Evolutionary conservation across 805 yeast genomes (phyloP).

Genomic region (Peterozyma toletana): DNA sequence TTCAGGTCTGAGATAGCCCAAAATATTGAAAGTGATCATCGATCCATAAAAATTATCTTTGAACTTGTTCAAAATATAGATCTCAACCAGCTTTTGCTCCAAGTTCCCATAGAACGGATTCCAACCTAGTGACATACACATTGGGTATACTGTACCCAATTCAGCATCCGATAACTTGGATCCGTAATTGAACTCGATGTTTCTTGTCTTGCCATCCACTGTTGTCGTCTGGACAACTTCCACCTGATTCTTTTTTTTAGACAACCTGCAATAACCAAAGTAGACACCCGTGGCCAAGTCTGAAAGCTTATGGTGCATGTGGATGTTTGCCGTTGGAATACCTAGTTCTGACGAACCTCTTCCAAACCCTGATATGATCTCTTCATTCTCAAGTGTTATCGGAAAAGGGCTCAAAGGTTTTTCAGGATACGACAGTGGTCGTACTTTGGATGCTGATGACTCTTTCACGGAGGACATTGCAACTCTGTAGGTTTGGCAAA

Average conservation of each 20-base stretch:
- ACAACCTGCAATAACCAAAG: conserved; percentile 54
- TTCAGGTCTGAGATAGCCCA: conserved; percentile 92
- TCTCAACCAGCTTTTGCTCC: conserved; percentile 68
- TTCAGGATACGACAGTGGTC: conserved; percentile 21
- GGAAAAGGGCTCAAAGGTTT: conserved; percentile 37
- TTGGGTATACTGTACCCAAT: conserved; percentile 54
- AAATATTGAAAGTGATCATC: conserved; percentile 51
- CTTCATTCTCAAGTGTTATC: conserved; percentile 32
- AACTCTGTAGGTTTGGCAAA: too few species aligned
- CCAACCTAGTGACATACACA: conserved; percentile 95
- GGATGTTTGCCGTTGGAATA: conserved; percentile 91
- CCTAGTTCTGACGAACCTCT: conserved; percentile 93
- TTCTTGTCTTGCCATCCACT: conserved; percentile 8
- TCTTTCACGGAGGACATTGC: background rate
- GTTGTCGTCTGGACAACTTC: conserved; percentile 14
- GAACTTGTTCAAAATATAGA: conserved; percentile 79
- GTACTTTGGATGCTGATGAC: conserved; percentile 3
- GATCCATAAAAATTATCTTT: conserved; percentile 76
- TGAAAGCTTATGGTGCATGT: conserved; percentile 43
- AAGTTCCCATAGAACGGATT: conserved; percentile 85
- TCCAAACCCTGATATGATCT: conserved; percentile 80
- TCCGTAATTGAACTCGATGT: conserved; percentile 61
- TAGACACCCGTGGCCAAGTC: conserved; percentile 73
- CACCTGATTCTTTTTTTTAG: conserved; percentile 12
- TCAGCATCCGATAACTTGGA: conserved; percentile 25